These are phyloP conservation scores for Heracleum sosnowskyi DNA, from an alignment of 129 eudicot genomes.

Conservation along the genomic window DNA sequence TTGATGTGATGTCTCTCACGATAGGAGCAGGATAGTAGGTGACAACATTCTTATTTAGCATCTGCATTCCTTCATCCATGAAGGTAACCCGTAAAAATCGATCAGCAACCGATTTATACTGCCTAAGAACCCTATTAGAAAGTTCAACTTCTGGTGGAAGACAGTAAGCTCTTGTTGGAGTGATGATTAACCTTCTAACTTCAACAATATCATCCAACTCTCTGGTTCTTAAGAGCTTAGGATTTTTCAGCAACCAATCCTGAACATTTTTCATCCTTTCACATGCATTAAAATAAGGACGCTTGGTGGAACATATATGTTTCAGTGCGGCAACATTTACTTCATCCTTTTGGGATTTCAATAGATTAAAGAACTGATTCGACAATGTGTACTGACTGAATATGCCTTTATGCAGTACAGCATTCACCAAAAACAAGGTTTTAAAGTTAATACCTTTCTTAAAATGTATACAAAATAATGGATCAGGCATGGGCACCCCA, in stretches of 20 bases:
- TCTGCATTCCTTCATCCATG: conserved; percentile 59
- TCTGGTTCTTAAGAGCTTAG: conserved; percentile 29
- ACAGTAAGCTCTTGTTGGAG: conserved; percentile 53
- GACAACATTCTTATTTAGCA: conserved; percentile 29
- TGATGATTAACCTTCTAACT: conserved; percentile 43
- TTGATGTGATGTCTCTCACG: conserved; percentile 34
- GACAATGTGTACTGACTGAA: conserved; percentile 40
- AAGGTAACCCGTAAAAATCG: conserved; percentile 50
- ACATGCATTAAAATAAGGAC: conserved; percentile 32
- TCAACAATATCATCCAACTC: conserved; percentile 37
- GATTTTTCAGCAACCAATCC: conserved; percentile 35
- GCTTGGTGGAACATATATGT: conserved; percentile 38
- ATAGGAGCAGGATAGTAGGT: conserved; percentile 34
- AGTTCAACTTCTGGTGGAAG: conserved; percentile 52
- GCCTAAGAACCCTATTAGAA: conserved; percentile 46
- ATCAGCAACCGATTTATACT: conserved; percentile 32
- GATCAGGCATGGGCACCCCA: conserved; percentile 28
- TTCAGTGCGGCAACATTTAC: conserved; percentile 36
- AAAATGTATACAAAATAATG: conserved; percentile 35
- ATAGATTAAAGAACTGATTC: conserved; percentile 23
- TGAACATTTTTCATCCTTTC: conserved; percentile 23
- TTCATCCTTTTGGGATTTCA: conserved; percentile 31
- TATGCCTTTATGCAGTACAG: conserved; percentile 45
- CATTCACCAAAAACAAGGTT: conserved; percentile 39
- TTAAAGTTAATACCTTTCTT: conserved; percentile 30